phyloP scores from a whole-genome alignment of 306 rosid species.

The Prunus salicina region DNA sequence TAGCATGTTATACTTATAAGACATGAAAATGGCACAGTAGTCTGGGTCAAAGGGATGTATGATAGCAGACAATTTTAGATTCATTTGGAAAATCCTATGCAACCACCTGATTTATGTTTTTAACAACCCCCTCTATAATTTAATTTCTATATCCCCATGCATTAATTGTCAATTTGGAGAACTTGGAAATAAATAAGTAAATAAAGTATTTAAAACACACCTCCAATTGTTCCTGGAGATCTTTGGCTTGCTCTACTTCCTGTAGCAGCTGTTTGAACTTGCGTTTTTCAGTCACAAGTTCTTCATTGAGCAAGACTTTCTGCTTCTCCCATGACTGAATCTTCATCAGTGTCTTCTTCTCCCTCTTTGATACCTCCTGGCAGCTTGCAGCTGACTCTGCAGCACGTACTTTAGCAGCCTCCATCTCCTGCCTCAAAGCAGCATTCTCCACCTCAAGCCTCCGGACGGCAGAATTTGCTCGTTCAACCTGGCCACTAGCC shows the following conservation, averaged over 20 bases:
- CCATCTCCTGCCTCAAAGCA: conserved; percentile 74
- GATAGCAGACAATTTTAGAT: background rate
- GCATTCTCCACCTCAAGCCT: conserved; percentile 81
- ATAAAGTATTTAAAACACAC: conserved; percentile 47
- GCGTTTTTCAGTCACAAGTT: conserved; percentile 53
- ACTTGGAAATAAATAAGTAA: no score
- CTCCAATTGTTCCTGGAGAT: conserved; percentile 63
- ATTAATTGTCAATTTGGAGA: background rate
- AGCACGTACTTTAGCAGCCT: conserved; percentile 65
- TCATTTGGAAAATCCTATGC: background rate
- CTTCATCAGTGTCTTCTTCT: conserved; percentile 61
- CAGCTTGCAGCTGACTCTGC: conserved; percentile 77
- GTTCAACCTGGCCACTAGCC: conserved; percentile 81
- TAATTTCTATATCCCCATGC: background rate
- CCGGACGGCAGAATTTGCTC: conserved; percentile 72
- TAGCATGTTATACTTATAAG: background rate
- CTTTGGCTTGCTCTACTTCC: conserved; percentile 64
- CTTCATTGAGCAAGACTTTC: conserved; percentile 66
- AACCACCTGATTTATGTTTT: background rate
- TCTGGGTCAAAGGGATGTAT: background rate
- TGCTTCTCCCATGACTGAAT: conserved; percentile 81
- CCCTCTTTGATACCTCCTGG: conserved; percentile 74
- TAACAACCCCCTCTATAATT: background rate
- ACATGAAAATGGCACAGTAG: background rate
- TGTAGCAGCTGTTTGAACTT: conserved; percentile 46